Evolutionary conservation across 352 stramenopile genomes (phyloP).

Genomic region (Globisporangium canariense): DNA sequence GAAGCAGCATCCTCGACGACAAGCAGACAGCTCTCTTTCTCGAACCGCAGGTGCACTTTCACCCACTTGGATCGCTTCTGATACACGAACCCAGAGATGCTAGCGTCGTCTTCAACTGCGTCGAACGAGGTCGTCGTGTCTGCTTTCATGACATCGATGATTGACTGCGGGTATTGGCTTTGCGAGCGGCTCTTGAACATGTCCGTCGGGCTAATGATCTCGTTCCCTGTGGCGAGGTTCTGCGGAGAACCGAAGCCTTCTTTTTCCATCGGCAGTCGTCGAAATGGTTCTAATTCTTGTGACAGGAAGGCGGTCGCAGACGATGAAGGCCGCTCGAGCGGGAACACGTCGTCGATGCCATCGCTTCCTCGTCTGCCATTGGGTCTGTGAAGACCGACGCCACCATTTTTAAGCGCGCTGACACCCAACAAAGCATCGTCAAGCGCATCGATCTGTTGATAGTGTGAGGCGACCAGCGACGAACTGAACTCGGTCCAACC

Average conservation of each 20-base stretch:
- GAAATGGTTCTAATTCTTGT: conserved; percentile 59
- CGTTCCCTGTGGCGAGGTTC: conserved; percentile 53
- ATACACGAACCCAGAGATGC: conserved; percentile 60
- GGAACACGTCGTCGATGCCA: conserved; percentile 46
- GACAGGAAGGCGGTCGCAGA: conserved; percentile 69
- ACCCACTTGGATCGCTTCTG: conserved; percentile 76
- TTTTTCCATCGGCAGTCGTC: conserved; percentile 62
- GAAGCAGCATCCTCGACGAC: conserved; percentile 35
- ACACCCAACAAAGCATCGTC: conserved; percentile 37
- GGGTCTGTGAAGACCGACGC: conserved; percentile 10
- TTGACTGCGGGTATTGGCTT: conserved; percentile 66
- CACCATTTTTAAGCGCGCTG: conserved; percentile 18
- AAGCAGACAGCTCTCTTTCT: conserved; percentile 60
- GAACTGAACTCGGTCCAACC: conserved; percentile 67
- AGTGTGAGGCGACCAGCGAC: conserved; percentile 66
- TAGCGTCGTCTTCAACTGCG: conserved; percentile 46
- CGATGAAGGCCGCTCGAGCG: conserved; percentile 47
- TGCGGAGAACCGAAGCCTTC: conserved; percentile 65
- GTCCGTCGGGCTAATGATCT: conserved; percentile 58
- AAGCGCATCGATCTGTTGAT: conserved; percentile 73
- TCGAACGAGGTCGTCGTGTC: conserved; percentile 60
- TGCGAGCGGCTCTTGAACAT: conserved; percentile 73
- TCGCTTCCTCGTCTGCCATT: conserved; percentile 32
- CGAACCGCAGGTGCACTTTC: conserved; percentile 66
- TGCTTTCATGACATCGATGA: conserved; percentile 63